Percentiles rank a stretch among this genome's conserved stretches.
Evolutionary conservation across 495 filamentous ascomycete genomes (phyloP).

Genomic region (Saxispiralis lemnorum): DNA sequence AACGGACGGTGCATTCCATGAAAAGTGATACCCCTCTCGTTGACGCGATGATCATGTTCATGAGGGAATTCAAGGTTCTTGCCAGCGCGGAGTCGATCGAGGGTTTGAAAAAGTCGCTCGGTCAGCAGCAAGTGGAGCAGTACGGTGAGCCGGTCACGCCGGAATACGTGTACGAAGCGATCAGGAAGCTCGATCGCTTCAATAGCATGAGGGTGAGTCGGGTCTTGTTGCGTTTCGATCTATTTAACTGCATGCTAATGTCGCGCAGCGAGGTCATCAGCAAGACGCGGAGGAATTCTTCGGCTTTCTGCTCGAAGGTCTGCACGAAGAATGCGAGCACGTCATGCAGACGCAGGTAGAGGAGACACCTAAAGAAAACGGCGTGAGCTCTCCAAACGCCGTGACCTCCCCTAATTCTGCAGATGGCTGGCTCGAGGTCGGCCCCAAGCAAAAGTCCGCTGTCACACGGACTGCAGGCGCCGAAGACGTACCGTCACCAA

Average conservation of each 20-base stretch:
- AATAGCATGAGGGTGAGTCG: slow-evolving; percentile 65
- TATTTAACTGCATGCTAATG: slow-evolving; percentile 1
- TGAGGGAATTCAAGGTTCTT: slow-evolving; percentile 78
- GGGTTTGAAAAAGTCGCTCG: slow-evolving; percentile 52
- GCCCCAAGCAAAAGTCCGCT: slow-evolving; percentile 71
- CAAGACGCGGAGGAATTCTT: slow-evolving; percentile 97
- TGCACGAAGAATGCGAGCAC: slow-evolving; percentile 79
- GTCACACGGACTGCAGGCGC: slow-evolving; percentile 77
- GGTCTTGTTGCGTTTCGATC: not conserved
- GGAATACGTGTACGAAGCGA: slow-evolving; percentile 88
- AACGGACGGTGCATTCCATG: slow-evolving; percentile 71
- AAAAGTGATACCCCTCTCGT: slow-evolving; percentile 86
- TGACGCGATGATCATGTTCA: slow-evolving; percentile 94
- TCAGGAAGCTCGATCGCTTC: slow-evolving; percentile 70
- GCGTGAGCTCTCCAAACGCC: slow-evolving; percentile 24
- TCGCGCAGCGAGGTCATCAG: slow-evolving; percentile 66
- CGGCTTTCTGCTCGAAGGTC: slow-evolving; percentile 76
- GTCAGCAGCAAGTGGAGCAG: slow-evolving; percentile 67
- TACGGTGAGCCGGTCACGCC: slow-evolving; percentile 85
- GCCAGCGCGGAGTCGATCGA: slow-evolving; percentile 60
- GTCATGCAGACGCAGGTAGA: slow-evolving; percentile 37
- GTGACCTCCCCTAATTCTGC: slow-evolving; percentile 11
- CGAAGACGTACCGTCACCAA: slow-evolving; percentile 52
- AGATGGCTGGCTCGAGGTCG: slow-evolving; percentile 82
- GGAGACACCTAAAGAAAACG: slow-evolving; percentile 18